These are phyloP conservation scores for Petunia axillaris DNA, from an alignment of 257 asterid species.

Conservation along the genomic window DNA sequence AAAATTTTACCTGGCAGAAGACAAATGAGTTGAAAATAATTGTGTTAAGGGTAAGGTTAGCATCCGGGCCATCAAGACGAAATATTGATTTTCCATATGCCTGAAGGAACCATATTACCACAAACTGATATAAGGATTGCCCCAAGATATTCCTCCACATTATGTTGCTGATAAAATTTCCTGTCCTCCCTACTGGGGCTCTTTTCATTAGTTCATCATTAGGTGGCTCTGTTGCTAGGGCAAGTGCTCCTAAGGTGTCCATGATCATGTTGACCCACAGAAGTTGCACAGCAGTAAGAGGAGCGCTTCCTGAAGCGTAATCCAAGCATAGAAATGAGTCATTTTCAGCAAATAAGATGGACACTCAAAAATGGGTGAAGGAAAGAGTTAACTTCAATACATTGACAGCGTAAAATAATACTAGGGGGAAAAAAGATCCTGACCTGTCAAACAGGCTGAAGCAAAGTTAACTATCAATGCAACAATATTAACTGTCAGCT, in stretches of 20 bases:
- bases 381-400: too few relatives aligned
- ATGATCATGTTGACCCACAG: constrained; percentile 40
- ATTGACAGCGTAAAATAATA: not conserved
- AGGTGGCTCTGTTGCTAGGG: constrained; percentile 35
- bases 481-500: constrained; percentile 49
- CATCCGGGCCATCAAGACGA: constrained; percentile 25
- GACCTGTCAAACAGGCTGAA: constrained; percentile 40
- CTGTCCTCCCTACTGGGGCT: constrained; percentile 31
- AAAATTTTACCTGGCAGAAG: constrained; percentile 28
- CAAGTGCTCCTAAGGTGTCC: constrained; percentile 36
- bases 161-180: constrained; percentile 29
- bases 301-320: constrained; percentile 27
- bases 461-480: constrained; percentile 44
- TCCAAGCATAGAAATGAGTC: not conserved
- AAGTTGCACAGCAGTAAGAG: constrained; percentile 39
- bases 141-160: constrained; percentile 37
- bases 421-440: not conserved
- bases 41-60: constrained; percentile 30
- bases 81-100: constrained; percentile 25
- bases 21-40: constrained; percentile 27
- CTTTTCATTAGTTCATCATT: constrained; percentile 30
- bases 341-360: not conserved
- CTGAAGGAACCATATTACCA: constrained; percentile 29
- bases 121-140: constrained; percentile 28
- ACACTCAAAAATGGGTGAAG: not conserved